Percentiles rank a stretch among this genome's conserved stretches.
phyloP scores from a whole-genome alignment of 2,329 filamentous ascomycete genomes.

The Curvularia lunata region DNA sequence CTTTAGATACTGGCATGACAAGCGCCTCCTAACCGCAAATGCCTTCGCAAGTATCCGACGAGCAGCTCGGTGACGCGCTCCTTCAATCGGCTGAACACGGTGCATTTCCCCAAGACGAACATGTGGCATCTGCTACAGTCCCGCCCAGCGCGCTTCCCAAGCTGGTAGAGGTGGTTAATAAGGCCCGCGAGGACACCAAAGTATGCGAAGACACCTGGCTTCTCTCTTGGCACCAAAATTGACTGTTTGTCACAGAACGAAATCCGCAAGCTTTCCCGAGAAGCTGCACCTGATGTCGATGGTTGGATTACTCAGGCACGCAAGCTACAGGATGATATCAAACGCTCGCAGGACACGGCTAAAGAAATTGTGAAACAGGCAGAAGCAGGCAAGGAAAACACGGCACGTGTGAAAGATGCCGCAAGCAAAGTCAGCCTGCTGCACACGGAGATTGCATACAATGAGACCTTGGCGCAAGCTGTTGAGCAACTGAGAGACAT shows the following conservation, averaged over 20 bases:
- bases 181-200: constrained; percentile 61
- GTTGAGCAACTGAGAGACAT: constrained; percentile 60
- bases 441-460: constrained; percentile 66
- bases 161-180: constrained; percentile 58
- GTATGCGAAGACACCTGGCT: constrained; percentile 39
- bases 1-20: constrained; percentile 26
- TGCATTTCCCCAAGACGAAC: constrained; percentile 63
- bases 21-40: constrained; percentile 26
- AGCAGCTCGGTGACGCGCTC: constrained; percentile 63
- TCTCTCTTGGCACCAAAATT: constrained; percentile 7
- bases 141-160: constrained; percentile 56
- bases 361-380: constrained; percentile 81
- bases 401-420: constrained; percentile 68
- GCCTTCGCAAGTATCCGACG: constrained; percentile 38
- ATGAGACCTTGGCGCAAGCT: constrained; percentile 58
- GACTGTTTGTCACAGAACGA: constrained; percentile 60
- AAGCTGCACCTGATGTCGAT: constrained; percentile 79
- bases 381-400: constrained; percentile 69
- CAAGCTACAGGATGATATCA: constrained; percentile 83
- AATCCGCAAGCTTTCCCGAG: constrained; percentile 76
- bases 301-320: constrained; percentile 87
- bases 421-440: constrained; percentile 62
- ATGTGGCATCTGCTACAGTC: constrained; percentile 61
- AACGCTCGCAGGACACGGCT: constrained; percentile 77
- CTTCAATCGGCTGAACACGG: constrained; percentile 68